A percentile compares a stretch with the other conserved stretches of the same genome.
phyloP scores from a whole-genome alignment of 2,329 filamentous ascomycete genomes.

The Trichophyton simii region DNA sequence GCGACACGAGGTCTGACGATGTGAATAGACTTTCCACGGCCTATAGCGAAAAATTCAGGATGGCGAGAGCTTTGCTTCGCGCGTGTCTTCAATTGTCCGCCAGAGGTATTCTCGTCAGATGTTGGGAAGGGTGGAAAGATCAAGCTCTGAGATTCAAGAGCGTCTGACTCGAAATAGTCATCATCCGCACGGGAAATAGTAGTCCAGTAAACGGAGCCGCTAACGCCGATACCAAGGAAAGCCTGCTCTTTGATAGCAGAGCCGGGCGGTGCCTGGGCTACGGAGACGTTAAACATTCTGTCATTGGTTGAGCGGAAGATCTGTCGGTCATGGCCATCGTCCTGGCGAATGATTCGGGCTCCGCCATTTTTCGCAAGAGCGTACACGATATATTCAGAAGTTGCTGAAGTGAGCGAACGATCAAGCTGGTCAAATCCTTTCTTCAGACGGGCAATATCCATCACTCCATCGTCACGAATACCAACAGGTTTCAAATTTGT shows the following conservation, averaged over 20 bases:
- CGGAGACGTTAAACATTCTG: conserved; percentile 84
- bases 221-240: conserved; percentile 84
- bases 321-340: conserved; percentile 82
- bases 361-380: conserved; percentile 88
- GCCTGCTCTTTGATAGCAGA: conserved; percentile 55
- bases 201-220: conserved; percentile 94
- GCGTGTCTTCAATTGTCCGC: conserved; percentile 87
- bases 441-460: conserved; percentile 88
- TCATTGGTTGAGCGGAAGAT: conserved; percentile 86
- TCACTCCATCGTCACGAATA: conserved; percentile 67
- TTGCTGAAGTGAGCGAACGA: conserved; percentile 79
- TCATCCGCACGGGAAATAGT: conserved; percentile 63
- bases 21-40: conserved; percentile 90
- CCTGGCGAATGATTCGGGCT: conserved; percentile 83
- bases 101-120: conserved; percentile 80
- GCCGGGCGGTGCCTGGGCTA: conserved; percentile 55
- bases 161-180: conserved; percentile 64
- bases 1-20: conserved; percentile 57
- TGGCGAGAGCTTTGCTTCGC: conserved; percentile 81
- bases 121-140: conserved; percentile 75
- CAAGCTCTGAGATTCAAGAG: conserved; percentile 75
- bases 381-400: conserved; percentile 84
- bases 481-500: conserved; percentile 40
- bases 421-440: conserved; percentile 98
- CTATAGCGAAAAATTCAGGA: conserved; percentile 87